Evolutionary conservation across 2,329 filamentous ascomycete species (phyloP), one percentile per base, ranked within the genome.

Genomic region (Colletotrichum tofieldiae): DNA sequence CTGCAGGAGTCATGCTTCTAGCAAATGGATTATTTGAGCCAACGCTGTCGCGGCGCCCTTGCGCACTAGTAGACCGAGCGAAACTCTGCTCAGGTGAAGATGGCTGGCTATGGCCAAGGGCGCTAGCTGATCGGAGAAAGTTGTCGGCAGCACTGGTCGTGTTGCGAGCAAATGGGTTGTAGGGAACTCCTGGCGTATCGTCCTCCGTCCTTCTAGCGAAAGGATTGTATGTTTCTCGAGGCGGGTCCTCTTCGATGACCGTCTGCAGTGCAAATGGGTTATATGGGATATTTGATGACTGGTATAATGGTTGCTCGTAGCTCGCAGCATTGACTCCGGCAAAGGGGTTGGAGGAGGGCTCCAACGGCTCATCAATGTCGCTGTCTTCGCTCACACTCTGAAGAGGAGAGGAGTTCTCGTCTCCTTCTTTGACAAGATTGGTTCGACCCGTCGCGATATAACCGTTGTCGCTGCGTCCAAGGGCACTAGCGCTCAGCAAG

Each of bases 41-140:
- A 14, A 60, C 51, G 52, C 55, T 11, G 52, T n/a, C 37, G 6
- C 39, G 51, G 12, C 37, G 16, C 4, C 56, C 65, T 14, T 68
- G 69, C 12, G 58, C 41, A 41, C 65, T 71, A 9, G 52, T 41
- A 12, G 69, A 58, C 5, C 58, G 65, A 12, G 61, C 35, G 23
- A 72, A 69, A 8, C 23, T 61, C 26, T 69, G 65, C 37, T 55
- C 61, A 14, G 61, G 49, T 8, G 47, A 64, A 18, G 47, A 43
- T 5, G 61, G 26, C 37, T 64, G 61, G 37, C 37, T 52, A 7
- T 55, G 39, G 3, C 61, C 14, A 26, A 64, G 20, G 14, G 58
- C 56, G 49, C 65, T 68, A 7, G 65, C 69, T 3, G 69, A 68
- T 0, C 65, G 65, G 4, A 72, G 32, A 51, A 72, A 72, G 26